Percentiles rank a stretch among this genome's conserved stretches.
Conservation (phyloP, 2,329 filamentous ascomycete species). For the Calonectria pseudoreteaudii region DNA sequence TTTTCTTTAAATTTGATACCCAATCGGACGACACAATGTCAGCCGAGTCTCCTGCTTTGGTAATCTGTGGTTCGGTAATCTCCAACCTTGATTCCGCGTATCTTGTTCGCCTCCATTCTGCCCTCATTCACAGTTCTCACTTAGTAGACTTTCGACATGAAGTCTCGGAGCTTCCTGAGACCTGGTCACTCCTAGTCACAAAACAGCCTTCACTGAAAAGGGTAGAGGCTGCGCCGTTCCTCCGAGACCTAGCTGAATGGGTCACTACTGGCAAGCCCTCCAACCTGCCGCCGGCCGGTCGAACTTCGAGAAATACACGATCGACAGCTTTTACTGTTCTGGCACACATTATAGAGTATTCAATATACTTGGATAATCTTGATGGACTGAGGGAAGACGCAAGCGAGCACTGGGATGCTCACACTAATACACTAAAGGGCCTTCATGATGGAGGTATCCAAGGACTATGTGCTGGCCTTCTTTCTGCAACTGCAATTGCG, state of each 20-base stretch:
- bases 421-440: not conserved
- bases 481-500: not conserved
- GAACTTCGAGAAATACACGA: not conserved
- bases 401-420: not conserved
- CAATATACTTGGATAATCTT: not conserved
- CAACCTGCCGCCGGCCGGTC: not conserved
- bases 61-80: not conserved
- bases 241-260: not conserved
- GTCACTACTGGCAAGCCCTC: not conserved
- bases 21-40: not conserved
- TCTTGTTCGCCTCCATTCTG: not conserved
- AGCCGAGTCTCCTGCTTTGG: not conserved
- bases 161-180: not conserved
- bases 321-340: not conserved
- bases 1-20: not conserved
- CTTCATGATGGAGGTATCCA: not conserved
- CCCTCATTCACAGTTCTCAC: not conserved
- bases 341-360: constrained; percentile 1
- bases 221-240: not conserved
- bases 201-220: not conserved
- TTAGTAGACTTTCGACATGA: not conserved
- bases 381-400: not conserved
- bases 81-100: not conserved
- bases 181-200: not conserved
- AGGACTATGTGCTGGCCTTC: not conserved